phyloP scores from a whole-genome alignment of 2,329 filamentous ascomycete species.

The Zopfia rhizophila region DNA sequence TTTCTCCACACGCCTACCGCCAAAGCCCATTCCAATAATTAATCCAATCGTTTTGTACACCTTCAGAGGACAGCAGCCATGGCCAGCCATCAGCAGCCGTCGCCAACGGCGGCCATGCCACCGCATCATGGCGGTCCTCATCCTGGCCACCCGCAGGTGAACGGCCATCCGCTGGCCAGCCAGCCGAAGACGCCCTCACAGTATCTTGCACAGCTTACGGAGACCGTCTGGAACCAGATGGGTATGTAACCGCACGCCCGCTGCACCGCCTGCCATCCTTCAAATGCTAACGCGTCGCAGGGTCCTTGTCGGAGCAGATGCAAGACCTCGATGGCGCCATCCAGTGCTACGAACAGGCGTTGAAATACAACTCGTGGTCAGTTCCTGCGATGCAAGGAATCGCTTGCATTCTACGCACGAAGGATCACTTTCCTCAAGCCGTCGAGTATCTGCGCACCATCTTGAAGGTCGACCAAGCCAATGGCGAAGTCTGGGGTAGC shows the following conservation, averaged over 20 bases:
- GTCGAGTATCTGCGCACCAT: conserved; percentile 94
- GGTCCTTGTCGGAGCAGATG: conserved; percentile 86
- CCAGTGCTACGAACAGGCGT: conserved; percentile 87
- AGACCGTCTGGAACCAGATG: conserved; percentile 90
- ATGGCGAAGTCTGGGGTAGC: conserved; percentile 97
- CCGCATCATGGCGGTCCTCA: conserved; percentile 74
- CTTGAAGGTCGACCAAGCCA: conserved; percentile 85
- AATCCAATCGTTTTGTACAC: too few relatives aligned
- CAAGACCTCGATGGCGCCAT: conserved; percentile 90
- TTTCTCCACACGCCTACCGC: too few relatives aligned
- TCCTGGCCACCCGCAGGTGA: conserved; percentile 68
- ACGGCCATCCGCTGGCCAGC: conserved; percentile 64
- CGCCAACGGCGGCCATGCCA: conserved; percentile 78
- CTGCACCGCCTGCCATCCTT: conserved; percentile 23
- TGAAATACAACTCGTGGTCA: conserved; percentile 88
- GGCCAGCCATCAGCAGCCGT: conserved; percentile 79
- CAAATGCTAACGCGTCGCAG: conserved; percentile 58
- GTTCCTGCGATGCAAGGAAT: conserved; percentile 94
- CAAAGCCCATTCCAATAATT: too few relatives aligned
- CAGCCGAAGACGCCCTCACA: conserved; percentile 74
- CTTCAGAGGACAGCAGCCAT: too few relatives aligned
- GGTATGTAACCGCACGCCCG: conserved; percentile 67
- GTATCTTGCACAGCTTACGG: conserved; percentile 81
- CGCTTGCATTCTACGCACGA: conserved; percentile 87
- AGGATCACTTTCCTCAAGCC: conserved; percentile 93